Base-by-base conservation (phyloP, 148 eudicot genomes). In the Heliosperma pusillum region DNA sequence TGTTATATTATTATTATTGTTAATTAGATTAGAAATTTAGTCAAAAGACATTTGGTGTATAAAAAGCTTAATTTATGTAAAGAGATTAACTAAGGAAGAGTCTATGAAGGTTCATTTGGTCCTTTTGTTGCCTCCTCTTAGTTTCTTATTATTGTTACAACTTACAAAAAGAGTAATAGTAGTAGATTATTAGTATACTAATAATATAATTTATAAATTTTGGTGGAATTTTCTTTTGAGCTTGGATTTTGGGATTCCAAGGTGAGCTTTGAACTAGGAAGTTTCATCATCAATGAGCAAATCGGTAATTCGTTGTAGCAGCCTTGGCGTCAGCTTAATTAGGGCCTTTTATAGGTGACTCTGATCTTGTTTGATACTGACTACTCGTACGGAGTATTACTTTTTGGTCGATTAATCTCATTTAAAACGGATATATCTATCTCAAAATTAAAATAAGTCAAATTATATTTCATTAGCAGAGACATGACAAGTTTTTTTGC, bases 101-200 rank as follows among this genome's bases (percentile, higher is more conserved):
- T 66, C 71, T 42, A 82, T 61, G 82, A 82, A 82, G 80, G 57
- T 79, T 79, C 85, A 82, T 69, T 75, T 72, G 76, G 78, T 78
- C 74, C 72, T 73, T 66, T 50, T 58, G 68, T 78, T 26, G 25
- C 52, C 53, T 17, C 40, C 60, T 15, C 20, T 70, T 5, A 19
- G 60, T 24, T 69, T 69, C 30, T 44, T 45, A 21, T 4, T 10
- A 4, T 21, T 44, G 40, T 21, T 42, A 21, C 10, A 22, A 11
- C 25, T 24, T 70, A 21, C 11, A 20, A 33, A 30, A n/a, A n/a
- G n/a, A n/a, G n/a, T n/a, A n/a, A n/a, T n/a, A n/a, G n/a, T n/a
- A n/a, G n/a, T n/a, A n/a, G n/a, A n/a, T n/a, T n/a, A n/a, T n/a
- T n/a, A n/a, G n/a, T n/a, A n/a, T n/a, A n/a, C n/a, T n/a, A n/a